Base-by-base conservation (phyloP, 345 rosid genomes). In the Clausena lansium region DNA sequence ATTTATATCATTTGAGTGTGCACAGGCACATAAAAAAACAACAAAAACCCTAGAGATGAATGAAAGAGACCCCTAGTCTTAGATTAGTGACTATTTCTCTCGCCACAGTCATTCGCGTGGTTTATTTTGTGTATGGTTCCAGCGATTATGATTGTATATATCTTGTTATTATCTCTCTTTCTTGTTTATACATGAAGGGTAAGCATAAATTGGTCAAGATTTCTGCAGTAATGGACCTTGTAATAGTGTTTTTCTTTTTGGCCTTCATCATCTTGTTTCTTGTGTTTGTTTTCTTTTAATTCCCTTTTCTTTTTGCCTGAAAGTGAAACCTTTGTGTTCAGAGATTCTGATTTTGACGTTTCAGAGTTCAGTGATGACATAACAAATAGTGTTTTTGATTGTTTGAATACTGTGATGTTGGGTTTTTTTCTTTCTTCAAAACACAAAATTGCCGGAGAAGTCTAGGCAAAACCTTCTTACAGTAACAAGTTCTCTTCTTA, bases 301-400 rank as follows among this genome's bases (percentile, higher is more conserved):
- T 45, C 73, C 39, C 71, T 59, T 73, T 76, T 45, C 45, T 74
- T 36, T 61, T 71, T 45, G 36, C 80, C 73, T 68, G 82, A 82
- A 88, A 85, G 87, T 80, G 72, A 78, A 87, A 75, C 74, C 71
- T 71, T 79, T 83, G 76, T 80, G 81, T 80, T 76, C 65, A 70
- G 80, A 83, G 90, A 88, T 89, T 89, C 92, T 90, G 93, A 87
- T 83, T 89, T 89, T 81, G 97, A 89, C 91, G 63, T 83, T 83
- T 90, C 89, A 80, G 58, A 77, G 89, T 78, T 83, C 85, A 74
- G 77, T 72, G 77, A 87, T 79, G 77, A 78, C 85, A 82, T 83
- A 76, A 75, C 76, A 81, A 83, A 82, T 73, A 84, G 89, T 86
- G 67, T 77, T 71, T 74, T 64, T 67, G 83, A 70, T 81, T 35